These are phyloP conservation scores for Logfia minima DNA, from an alignment of 129 eudicot species.

Conservation along the genomic window DNA sequence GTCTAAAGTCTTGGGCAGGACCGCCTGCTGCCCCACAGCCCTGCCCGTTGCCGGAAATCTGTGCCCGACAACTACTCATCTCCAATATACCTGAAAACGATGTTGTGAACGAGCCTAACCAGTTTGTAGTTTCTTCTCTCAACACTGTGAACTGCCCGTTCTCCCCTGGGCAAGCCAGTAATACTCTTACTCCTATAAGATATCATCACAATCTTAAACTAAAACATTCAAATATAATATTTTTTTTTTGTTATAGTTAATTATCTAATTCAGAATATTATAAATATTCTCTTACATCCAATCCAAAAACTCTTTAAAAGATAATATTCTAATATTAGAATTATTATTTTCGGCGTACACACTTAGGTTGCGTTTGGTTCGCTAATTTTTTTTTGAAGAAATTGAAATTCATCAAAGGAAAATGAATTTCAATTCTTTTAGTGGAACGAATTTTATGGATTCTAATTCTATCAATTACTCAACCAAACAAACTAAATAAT, in stretches of 20 bases:
- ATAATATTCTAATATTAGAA: too few species aligned
- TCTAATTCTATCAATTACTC: too few species aligned
- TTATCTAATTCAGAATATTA: not conserved
- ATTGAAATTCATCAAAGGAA: too few species aligned
- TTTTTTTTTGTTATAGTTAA: not conserved
- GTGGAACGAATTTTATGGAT: too few species aligned
- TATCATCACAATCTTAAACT: not conserved
- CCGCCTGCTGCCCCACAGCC: slow-evolving; percentile 72
- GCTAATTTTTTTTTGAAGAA: too few species aligned
- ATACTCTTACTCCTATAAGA: slow-evolving; percentile 58
- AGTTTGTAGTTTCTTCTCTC: slow-evolving; percentile 63
- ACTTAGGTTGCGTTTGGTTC: too few species aligned
- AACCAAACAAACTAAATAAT: too few species aligned
- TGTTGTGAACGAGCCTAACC: slow-evolving; percentile 58
- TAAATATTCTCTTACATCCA: too few species aligned
- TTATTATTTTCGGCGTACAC: not conserved
- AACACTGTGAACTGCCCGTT: slow-evolving; percentile 44
- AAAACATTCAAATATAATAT: not conserved
- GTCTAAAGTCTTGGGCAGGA: slow-evolving; percentile 48
- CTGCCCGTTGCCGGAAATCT: slow-evolving; percentile 45
- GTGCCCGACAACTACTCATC: slow-evolving; percentile 51
- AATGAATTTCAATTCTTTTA: too few species aligned
- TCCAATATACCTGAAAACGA: slow-evolving; percentile 55
- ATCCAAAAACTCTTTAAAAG: too few species aligned
- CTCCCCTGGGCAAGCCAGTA: slow-evolving; percentile 66